These are phyloP conservation scores for Leucosporidium yakuticum DNA, from an alignment of 768 basidiomycete genomes.

Conservation along the genomic window DNA sequence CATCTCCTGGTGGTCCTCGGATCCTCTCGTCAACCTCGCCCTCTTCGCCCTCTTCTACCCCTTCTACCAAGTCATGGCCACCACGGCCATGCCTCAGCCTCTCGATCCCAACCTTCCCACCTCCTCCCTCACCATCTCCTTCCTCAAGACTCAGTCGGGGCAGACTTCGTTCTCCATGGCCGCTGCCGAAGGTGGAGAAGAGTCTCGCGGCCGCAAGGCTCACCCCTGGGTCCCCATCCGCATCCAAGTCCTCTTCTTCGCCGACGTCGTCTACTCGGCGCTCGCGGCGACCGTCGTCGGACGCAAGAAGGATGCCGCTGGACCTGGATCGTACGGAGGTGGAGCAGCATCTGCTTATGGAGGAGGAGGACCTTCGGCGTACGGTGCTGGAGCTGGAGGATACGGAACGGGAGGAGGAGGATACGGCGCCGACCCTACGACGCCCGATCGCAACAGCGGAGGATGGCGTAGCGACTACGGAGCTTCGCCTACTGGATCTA, in stretches of 20 bases:
- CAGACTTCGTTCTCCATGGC: constrained; percentile 31
- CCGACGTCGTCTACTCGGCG: constrained; percentile 71
- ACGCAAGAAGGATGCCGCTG: constrained; percentile 38
- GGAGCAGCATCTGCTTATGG: background rate
- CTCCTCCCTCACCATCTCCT: constrained; percentile 52
- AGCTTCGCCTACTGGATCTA: background rate
- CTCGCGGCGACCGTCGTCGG: constrained; percentile 51
- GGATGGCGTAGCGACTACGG: constrained; percentile 3
- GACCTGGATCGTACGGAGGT: constrained; percentile 6
- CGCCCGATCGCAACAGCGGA: background rate
- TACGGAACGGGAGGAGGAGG: background rate
- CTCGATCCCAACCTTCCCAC: constrained; percentile 52
- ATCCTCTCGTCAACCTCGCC: constrained; percentile 59
- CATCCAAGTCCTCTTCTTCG: constrained; percentile 65
- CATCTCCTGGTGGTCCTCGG: constrained; percentile 34
- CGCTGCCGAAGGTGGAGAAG: constrained; percentile 31
- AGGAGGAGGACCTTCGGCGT: background rate
- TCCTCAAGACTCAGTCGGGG: constrained; percentile 53
- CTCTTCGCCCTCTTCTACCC: constrained; percentile 78
- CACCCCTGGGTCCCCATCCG: constrained; percentile 71
- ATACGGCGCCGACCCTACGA: background rate
- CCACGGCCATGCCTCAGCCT: constrained; percentile 67
- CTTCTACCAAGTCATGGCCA: constrained; percentile 61
- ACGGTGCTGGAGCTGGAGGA: background rate
- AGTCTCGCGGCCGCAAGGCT: constrained; percentile 22